A percentile compares a stretch with the other conserved stretches of the same genome.
phyloP scores from a whole-genome alignment of 108 stramenopile species.

The Nitzschia putrida region DNA sequence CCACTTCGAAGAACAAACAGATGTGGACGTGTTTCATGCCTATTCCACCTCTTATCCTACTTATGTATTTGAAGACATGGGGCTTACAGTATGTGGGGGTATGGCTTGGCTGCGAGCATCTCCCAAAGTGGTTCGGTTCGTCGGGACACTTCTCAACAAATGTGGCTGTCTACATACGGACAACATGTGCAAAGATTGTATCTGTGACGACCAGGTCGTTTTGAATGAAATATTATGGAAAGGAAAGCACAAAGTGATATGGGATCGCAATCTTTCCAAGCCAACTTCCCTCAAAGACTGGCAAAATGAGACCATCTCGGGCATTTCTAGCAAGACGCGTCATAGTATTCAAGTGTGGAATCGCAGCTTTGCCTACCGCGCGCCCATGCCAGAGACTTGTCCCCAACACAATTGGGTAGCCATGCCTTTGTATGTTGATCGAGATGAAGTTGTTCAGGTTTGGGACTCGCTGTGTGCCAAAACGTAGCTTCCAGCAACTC shows the following conservation, averaged over 20 bases:
- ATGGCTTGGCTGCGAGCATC: constrained; percentile 46
- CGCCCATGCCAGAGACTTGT: constrained; percentile 34
- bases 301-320: constrained; percentile 33
- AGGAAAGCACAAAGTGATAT: constrained; percentile 19
- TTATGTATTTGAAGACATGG: constrained; percentile 31
- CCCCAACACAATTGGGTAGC: constrained; percentile 51
- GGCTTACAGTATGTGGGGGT: constrained; percentile 55
- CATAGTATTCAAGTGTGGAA: constrained; percentile 57
- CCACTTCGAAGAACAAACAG: constrained; percentile 24
- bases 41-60: constrained; percentile 42
- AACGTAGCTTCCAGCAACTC: background rate
- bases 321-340: constrained; percentile 38
- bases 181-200: constrained; percentile 9
- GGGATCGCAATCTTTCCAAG: constrained; percentile 16
- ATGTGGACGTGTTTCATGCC: constrained; percentile 47
- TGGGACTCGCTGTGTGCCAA: constrained; percentile 13
- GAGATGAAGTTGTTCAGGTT: constrained; percentile 8
- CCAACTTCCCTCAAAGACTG: constrained; percentile 7
- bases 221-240: constrained; percentile 51
- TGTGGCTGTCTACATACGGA: constrained; percentile 24
- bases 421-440: constrained; percentile 45
- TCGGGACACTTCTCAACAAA: constrained; percentile 33
- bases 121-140: constrained; percentile 29
- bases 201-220: constrained; percentile 59
- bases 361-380: constrained; percentile 54